Evolutionary conservation across 805 yeast genomes (phyloP), one percentile per base, ranked within the genome.

Genomic region (Starmerella cellae): DNA sequence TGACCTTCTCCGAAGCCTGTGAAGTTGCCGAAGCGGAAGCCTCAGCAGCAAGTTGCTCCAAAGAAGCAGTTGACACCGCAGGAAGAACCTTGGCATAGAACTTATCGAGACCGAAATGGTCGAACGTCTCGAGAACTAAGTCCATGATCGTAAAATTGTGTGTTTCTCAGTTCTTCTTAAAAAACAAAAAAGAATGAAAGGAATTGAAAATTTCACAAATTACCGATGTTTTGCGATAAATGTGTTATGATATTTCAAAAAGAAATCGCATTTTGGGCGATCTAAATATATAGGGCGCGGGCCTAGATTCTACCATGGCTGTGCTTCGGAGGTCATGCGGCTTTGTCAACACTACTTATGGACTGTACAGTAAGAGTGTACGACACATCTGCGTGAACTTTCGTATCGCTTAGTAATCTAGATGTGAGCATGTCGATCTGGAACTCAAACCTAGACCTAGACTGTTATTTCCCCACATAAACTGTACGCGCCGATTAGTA

Each of bases 111-210:
- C 75, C 55, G 53, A 64, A 82, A 37, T 82, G 69, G 63, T 91
- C 98, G 36, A 68, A 63, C 20, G 75, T 66, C 61, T 91, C 98
- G 40, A 91, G 70, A 20, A 84, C 85, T 56, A 91, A 67, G 79
- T 91, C 98, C 98, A 91, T 88, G 44, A 37, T 13, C 16, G n/a
- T 4, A 10, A 17, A 13, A 24, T 8, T 9, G 28, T 8, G n/a
- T n/a, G n/a, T n/a, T n/a, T n/a, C n/a, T n/a, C n/a, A n/a, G 28
- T 26, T 13, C 28, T 26, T 26, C 28, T 26, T 26, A 26, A 26
- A n/a, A n/a, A n/a, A n/a, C n/a, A n/a, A n/a, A n/a, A n/a, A n/a
- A n/a, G n/a, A n/a, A n/a, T n/a, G n/a, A n/a, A n/a, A n/a, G n/a
- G n/a, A n/a, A n/a, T n/a, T n/a, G n/a, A n/a, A n/a, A n/a, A n/a